Conservation (phyloP, 2,329 filamentous ascomycete genomes). For the Polytolypa hystricis region DNA sequence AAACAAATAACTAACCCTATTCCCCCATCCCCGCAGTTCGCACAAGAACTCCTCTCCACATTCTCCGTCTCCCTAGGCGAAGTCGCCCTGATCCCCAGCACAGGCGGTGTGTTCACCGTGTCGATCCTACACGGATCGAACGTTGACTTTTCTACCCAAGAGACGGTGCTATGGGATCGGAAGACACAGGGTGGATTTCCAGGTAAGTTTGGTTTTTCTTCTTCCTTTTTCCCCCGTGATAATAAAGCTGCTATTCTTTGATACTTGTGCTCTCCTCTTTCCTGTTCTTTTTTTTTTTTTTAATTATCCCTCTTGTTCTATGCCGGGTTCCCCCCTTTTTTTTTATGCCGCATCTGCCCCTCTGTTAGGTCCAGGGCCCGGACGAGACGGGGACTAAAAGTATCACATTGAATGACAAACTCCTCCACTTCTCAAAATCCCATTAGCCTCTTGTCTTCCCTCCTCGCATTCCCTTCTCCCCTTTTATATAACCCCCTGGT, state of each 20-base stretch:
- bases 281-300: conserved; percentile 3
- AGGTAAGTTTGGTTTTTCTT: conserved; percentile 29
- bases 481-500: too few relatives aligned
- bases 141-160: conserved; percentile 23
- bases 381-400: too few relatives aligned
- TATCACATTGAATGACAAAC: too few relatives aligned
- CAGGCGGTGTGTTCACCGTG: conserved; percentile 73
- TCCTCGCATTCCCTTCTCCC: too few relatives aligned
- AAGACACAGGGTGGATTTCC: conserved; percentile 82
- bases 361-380: too few relatives aligned
- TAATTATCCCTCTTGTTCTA: not conserved
- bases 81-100: conserved; percentile 73
- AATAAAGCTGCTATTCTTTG: not conserved
- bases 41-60: conserved; percentile 88
- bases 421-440: too few relatives aligned
- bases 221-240: conserved; percentile 2
- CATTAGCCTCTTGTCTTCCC: too few relatives aligned
- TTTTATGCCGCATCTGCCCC: too few relatives aligned
- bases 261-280: not conserved
- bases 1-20: conserved; percentile 1
- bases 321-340: too few relatives aligned
- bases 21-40: conserved; percentile 62
- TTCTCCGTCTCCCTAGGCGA: conserved; percentile 78
- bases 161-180: conserved; percentile 71
- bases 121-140: conserved; percentile 40